Percentiles rank a stretch among this genome's conserved stretches.
Conservation (phyloP, 2,329 filamentous ascomycete genomes). For the Trichophyton rubrum region DNA sequence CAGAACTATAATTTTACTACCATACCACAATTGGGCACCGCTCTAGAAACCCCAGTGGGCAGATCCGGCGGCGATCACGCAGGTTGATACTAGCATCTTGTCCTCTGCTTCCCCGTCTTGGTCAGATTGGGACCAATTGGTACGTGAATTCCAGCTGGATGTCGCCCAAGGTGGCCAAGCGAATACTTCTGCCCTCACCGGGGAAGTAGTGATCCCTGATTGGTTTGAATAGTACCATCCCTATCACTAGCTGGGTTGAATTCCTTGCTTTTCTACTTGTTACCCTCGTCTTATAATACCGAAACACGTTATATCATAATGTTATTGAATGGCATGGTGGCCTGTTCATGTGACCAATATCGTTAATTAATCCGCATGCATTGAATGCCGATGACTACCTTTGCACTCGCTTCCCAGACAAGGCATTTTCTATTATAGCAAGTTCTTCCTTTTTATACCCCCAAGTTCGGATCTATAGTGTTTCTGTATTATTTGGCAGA, state of each 20-base stretch:
- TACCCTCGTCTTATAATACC: background rate
- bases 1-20: background rate
- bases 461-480: background rate
- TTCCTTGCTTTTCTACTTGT: background rate
- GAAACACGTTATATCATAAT: background rate
- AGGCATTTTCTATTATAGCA: background rate
- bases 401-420: background rate
- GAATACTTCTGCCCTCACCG: background rate
- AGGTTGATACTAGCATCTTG: background rate
- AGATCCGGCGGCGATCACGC: background rate
- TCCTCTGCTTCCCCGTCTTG: slow-evolving; percentile 8
- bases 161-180: slow-evolving; percentile 5
- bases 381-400: background rate
- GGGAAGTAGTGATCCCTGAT: background rate
- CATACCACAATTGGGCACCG: background rate
- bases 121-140: slow-evolving; percentile 14
- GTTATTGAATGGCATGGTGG: too few relatives aligned
- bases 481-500: too few relatives aligned
- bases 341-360: too few relatives aligned
- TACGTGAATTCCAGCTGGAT: slow-evolving; percentile 14
- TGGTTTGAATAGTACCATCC: slow-evolving; percentile 11
- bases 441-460: background rate
- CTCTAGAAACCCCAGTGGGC: background rate
- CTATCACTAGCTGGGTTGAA: background rate
- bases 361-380: background rate